Conservation (phyloP, 2,329 filamentous ascomycete species). For the Hypocrella siamensis region DNA sequence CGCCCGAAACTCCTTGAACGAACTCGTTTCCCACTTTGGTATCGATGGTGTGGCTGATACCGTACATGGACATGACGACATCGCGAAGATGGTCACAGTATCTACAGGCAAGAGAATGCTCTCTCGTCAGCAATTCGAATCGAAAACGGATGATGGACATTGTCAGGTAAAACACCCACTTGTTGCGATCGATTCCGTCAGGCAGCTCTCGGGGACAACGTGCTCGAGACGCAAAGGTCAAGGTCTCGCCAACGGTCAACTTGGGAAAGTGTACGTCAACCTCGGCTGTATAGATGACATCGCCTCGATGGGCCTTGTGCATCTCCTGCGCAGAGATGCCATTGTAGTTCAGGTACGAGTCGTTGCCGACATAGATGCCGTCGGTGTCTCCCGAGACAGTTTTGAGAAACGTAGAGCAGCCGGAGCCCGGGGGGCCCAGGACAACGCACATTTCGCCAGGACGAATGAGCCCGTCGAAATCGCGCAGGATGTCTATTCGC, state of each 20-base stretch:
- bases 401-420: slow-evolving; percentile 75
- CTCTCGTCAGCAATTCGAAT: no score
- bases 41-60: slow-evolving; percentile 57
- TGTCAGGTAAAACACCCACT: no score
- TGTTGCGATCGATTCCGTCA: slow-evolving; percentile 35
- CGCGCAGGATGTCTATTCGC: slow-evolving; percentile 51
- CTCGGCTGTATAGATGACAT: slow-evolving; percentile 77
- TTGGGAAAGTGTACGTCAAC: slow-evolving; percentile 70
- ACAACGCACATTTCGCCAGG: slow-evolving; percentile 65
- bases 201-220: slow-evolving; percentile 48
- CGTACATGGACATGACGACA: slow-evolving; percentile 62
- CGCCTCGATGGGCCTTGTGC: slow-evolving; percentile 63
- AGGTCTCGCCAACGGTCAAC: slow-evolving; percentile 62
- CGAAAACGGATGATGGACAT: no score
- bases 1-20: slow-evolving; percentile 58
- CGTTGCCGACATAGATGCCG: slow-evolving; percentile 56
- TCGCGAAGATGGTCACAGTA: slow-evolving; percentile 51
- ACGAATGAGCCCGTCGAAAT: slow-evolving; percentile 52
- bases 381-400: slow-evolving; percentile 72
- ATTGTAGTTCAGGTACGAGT: slow-evolving; percentile 61
- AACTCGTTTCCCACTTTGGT: slow-evolving; percentile 63
- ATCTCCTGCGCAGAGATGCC: slow-evolving; percentile 57
- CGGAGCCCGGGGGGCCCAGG: slow-evolving; percentile 54
- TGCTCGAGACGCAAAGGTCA: slow-evolving; percentile 61
- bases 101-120: no score